A percentile compares a stretch with the other conserved stretches of the same genome.
phyloP scores from a whole-genome alignment of 1,139 yeast species.

The Candida sanyaensis region DNA sequence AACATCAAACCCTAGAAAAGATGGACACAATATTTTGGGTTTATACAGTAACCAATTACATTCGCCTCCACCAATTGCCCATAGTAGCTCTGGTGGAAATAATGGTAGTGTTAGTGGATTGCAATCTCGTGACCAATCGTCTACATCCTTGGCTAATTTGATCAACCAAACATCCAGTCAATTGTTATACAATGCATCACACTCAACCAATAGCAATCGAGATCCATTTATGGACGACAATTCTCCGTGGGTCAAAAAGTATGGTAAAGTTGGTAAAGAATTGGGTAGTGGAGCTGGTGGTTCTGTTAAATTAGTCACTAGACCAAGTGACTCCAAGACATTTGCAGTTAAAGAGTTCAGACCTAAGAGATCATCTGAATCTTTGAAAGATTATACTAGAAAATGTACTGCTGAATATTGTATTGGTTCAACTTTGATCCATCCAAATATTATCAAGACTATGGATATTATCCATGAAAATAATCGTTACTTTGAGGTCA shows the following conservation, averaged over 20 bases:
- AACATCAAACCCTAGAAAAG: constrained; percentile 19
- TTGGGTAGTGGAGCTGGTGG: constrained; percentile 99
- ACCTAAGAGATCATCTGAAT: constrained; percentile 79
- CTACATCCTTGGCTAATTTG: constrained; percentile 43
- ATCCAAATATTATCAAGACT: constrained; percentile 92
- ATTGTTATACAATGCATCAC: constrained; percentile 41
- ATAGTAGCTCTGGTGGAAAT: constrained; percentile 1
- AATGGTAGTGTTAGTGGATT: constrained; percentile 14
- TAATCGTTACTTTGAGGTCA: constrained; percentile 86
- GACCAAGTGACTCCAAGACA: constrained; percentile 79
- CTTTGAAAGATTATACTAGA: constrained; percentile 86
- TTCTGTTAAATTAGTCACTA: constrained; percentile 79
- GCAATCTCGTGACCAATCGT: constrained; percentile 37
- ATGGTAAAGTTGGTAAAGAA: constrained; percentile 86
- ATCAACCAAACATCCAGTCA: constrained; percentile 49
- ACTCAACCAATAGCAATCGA: constrained; percentile 24
- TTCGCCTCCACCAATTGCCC: constrained; percentile 29
- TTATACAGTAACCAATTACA: constrained; percentile 30
- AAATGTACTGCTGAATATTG: constrained; percentile 97
- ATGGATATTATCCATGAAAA: constrained; percentile 88
- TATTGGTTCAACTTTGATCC: constrained; percentile 93
- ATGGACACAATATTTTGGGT: constrained; percentile 11
- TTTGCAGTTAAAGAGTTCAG: constrained; percentile 98
- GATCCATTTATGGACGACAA: constrained; percentile 55
- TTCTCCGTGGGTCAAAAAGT: constrained; percentile 74